Conservation (phyloP, 1,284 basidiomycete species). For the Malassezia pachydermatis region DNA sequence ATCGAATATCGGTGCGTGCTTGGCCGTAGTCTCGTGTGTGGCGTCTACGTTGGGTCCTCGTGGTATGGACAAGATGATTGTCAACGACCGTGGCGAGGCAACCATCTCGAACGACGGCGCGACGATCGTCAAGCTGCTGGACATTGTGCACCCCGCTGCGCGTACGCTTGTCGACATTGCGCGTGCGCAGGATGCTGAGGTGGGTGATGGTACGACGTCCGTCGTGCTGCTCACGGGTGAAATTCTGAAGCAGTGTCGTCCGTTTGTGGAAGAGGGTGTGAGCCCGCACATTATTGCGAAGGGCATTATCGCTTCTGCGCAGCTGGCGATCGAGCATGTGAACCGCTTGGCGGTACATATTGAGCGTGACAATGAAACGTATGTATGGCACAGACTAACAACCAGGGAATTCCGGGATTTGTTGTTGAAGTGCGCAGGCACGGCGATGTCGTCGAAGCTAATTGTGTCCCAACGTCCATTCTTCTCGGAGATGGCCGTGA, state of each 20-base stretch:
- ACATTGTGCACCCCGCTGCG: constrained; percentile 94
- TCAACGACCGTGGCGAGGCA: constrained; percentile 64
- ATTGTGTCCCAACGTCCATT: constrained; percentile 98
- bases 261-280: constrained; percentile 91
- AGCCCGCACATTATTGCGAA: constrained; percentile 97
- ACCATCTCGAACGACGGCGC: constrained; percentile 97
- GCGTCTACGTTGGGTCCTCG: constrained; percentile 92
- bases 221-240: constrained; percentile 90
- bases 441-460: constrained; percentile 98
- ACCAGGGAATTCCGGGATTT: constrained; percentile 82
- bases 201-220: constrained; percentile 94
- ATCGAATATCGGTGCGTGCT: constrained; percentile 66
- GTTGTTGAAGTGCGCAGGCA: constrained; percentile 89
- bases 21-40: constrained; percentile 41
- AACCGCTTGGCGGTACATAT: constrained; percentile 81
- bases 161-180: constrained; percentile 94
- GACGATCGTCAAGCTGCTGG: constrained; percentile 89
- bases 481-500: constrained; percentile 97
- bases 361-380: constrained; percentile 82
- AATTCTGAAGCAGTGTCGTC: constrained; percentile 80
- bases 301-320: constrained; percentile 77
- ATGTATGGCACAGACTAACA: constrained; percentile 48
- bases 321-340: constrained; percentile 74
- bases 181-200: constrained; percentile 93
- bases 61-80: constrained; percentile 92